phyloP scores from a whole-genome alignment of 2,329 filamentous ascomycete species.

The Fusarium xylarioides region DNA sequence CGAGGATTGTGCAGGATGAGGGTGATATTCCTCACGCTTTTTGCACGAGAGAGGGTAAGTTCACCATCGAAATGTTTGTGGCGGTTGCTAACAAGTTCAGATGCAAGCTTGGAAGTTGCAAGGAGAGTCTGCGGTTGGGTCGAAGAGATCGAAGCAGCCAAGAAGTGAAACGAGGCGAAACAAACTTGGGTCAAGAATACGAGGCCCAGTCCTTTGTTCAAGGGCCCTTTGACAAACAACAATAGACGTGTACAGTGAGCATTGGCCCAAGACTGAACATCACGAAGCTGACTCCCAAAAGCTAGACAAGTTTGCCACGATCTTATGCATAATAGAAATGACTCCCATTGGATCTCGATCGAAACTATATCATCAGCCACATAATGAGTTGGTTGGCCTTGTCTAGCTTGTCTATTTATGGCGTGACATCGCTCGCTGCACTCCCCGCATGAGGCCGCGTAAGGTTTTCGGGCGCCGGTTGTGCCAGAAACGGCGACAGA shows the following conservation, averaged over 20 bases:
- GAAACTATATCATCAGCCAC: conserved; percentile 5
- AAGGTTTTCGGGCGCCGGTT: background rate
- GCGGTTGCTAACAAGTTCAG: conserved; percentile 13
- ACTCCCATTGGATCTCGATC: conserved; percentile 13
- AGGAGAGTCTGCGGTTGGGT: conserved; percentile 26
- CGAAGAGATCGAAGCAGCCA: conserved; percentile 21
- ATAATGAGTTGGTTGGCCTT: background rate
- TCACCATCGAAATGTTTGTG: background rate
- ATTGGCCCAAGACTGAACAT: background rate
- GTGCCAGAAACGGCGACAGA: conserved; percentile 20
- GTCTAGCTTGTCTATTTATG: background rate
- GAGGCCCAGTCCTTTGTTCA: background rate
- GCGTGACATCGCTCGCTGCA: conserved; percentile 6
- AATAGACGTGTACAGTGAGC: conserved; percentile 3
- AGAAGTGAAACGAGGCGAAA: background rate
- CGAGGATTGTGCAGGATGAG: conserved; percentile 64
- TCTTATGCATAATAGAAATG: conserved; percentile 11
- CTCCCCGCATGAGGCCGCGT: conserved; percentile 20
- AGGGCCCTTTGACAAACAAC: background rate
- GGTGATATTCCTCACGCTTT: conserved; percentile 68
- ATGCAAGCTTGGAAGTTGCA: conserved; percentile 31
- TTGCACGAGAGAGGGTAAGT: conserved; percentile 55
- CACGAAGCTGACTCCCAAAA: conserved; percentile 4
- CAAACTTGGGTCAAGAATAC: background rate
- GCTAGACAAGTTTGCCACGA: conserved; percentile 8